phyloP scores from a whole-genome alignment of 2,329 filamentous ascomycete species.

The Cladosporium sp. region DNA sequence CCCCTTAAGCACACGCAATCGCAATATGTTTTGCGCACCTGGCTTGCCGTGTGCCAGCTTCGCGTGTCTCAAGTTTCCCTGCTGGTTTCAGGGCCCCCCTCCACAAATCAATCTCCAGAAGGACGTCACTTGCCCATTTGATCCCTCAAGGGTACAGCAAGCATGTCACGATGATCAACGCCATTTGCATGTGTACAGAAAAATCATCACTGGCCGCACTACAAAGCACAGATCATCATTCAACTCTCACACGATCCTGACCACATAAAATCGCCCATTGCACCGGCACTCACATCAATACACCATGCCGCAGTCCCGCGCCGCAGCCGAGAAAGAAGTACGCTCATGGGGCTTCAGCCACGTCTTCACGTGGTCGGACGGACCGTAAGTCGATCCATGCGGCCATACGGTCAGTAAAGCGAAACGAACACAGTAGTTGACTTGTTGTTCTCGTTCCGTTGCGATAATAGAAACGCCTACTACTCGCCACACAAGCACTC shows the following conservation, averaged over 20 bases:
- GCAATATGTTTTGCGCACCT: slow-evolving; percentile 1
- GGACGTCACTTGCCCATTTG: background rate
- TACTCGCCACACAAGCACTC: slow-evolving; percentile 68
- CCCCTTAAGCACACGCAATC: slow-evolving; percentile 3
- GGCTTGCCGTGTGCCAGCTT: background rate
- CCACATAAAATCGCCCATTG: too few relatives aligned
- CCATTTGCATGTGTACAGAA: background rate
- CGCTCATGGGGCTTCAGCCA: slow-evolving; percentile 67
- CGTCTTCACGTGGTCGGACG: slow-evolving; percentile 72
- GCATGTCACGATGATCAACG: background rate
- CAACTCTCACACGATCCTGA: too few relatives aligned
- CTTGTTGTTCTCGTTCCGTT: background rate
- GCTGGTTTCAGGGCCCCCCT: slow-evolving; percentile 3
- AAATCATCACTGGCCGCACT: background rate
- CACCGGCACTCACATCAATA: background rate
- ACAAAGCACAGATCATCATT: too few relatives aligned
- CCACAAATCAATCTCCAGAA: background rate
- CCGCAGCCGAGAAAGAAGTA: slow-evolving; percentile 58
- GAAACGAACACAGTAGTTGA: background rate
- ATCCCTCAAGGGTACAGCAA: background rate
- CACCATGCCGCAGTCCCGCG: background rate
- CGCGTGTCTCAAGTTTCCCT: background rate
- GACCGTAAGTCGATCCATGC: slow-evolving; percentile 56
- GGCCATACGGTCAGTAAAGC: background rate
- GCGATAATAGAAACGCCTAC: slow-evolving; percentile 58